Percentiles rank a stretch among this genome's conserved stretches.
These are phyloP conservation scores for Fusarium verticillioides DNA, from an alignment of 2,329 filamentous ascomycete genomes.

Conservation along the genomic window DNA sequence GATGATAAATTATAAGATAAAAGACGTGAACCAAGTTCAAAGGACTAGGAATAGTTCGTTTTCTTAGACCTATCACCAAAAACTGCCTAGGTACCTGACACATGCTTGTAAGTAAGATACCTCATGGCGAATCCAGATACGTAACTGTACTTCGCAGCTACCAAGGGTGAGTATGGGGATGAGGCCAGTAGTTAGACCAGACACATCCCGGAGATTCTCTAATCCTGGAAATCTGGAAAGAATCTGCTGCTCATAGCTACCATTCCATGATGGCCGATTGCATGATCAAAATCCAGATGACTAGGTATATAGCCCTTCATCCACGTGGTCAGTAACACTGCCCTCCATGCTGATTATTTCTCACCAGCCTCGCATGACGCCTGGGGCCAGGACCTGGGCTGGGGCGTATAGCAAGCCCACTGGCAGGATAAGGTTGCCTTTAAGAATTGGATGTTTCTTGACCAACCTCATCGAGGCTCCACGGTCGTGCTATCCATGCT, in stretches of 20 bases:
- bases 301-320: not conserved
- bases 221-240: conserved; percentile 13
- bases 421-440: not conserved
- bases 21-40: not conserved
- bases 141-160: not conserved
- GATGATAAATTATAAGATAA: not conserved
- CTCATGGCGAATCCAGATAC: not conserved
- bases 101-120: not conserved
- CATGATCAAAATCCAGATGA: not conserved
- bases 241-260: conserved; percentile 15
- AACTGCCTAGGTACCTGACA: not conserved
- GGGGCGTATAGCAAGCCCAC: not conserved
- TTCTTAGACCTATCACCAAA: not conserved
- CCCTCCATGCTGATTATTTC: not conserved
- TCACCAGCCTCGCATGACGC: not conserved
- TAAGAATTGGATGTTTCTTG: not conserved
- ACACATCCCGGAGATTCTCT: not conserved
- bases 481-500: not conserved
- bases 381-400: not conserved
- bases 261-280: not conserved
- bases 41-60: not conserved
- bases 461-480: not conserved
- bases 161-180: not conserved
- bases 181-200: not conserved
- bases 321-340: not conserved